These are phyloP conservation scores for Heliamphora exappendiculata DNA, from an alignment of 148 eudicot genomes.

Conservation along the genomic window DNA sequence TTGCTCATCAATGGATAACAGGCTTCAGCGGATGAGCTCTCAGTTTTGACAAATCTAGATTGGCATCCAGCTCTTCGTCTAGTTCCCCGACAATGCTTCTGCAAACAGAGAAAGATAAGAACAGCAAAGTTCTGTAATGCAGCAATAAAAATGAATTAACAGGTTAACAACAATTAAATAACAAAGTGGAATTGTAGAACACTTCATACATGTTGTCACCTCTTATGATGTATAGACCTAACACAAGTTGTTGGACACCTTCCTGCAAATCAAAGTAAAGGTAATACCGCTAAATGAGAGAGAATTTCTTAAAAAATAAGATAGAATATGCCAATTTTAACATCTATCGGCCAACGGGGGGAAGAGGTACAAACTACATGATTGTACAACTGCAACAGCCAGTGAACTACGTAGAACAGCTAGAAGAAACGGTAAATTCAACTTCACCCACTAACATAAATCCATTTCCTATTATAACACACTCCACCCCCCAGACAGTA, in stretches of 20 bases:
- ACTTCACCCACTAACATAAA: background rate
- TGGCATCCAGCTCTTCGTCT: slow-evolving; percentile 82
- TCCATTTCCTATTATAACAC: background rate
- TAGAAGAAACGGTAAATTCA: background rate
- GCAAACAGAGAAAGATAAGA: slow-evolving; percentile 11
- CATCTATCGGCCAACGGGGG: background rate
- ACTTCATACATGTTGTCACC: slow-evolving; percentile 87
- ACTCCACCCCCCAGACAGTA: background rate
- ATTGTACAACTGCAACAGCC: background rate
- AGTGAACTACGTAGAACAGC: background rate
- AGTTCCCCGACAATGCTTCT: slow-evolving; percentile 89
- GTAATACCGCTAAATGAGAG: background rate
- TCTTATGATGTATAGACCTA: slow-evolving; percentile 91
- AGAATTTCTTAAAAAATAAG: background rate
- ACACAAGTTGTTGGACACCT: slow-evolving; percentile 88
- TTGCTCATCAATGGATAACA: slow-evolving; percentile 50
- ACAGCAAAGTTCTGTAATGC: background rate
- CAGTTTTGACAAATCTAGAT: slow-evolving; percentile 55
- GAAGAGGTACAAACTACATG: background rate
- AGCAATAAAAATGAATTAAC: background rate
- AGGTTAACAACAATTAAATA: background rate
- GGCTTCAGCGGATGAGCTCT: slow-evolving; percentile 84
- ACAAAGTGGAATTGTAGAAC: background rate
- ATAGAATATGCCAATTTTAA: background rate
- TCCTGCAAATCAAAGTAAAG: slow-evolving; percentile 49